A percentile compares a stretch with the other conserved stretches of the same genome.
Evolutionary conservation across 768 basidiomycete species (phyloP).

Genomic region (Mycena galopus): DNA sequence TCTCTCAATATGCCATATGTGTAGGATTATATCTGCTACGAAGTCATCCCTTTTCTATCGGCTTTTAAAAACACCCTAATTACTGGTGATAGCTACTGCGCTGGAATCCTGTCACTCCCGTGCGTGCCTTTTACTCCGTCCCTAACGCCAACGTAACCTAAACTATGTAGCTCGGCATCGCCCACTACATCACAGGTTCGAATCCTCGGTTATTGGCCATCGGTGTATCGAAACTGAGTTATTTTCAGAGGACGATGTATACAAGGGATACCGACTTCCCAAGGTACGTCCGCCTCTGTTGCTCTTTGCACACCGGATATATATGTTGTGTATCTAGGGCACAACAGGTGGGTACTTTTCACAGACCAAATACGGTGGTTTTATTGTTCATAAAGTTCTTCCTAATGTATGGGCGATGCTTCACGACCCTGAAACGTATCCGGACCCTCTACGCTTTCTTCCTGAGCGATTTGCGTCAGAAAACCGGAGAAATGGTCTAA

Average conservation of each 20-base stretch:
- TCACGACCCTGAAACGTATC: constrained; percentile 54
- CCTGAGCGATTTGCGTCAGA: constrained; percentile 51
- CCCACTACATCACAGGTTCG: constrained; percentile 41
- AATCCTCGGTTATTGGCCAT: not conserved
- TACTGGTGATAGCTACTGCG: constrained; percentile 48
- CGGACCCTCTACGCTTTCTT: constrained; percentile 55
- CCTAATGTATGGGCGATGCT: constrained; percentile 55
- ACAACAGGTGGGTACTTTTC: constrained; percentile 40
- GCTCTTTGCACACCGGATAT: not conserved
- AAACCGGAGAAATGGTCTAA: constrained; percentile 47
- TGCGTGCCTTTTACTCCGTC: not conserved
- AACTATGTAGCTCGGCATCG: constrained; percentile 38
- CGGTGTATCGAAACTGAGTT: not conserved
- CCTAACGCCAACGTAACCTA: not conserved
- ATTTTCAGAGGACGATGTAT: constrained; percentile 51
- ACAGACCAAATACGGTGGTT: not conserved
- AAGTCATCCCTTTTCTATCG: constrained; percentile 31
- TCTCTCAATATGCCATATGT: not conserved
- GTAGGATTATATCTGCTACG: constrained; percentile 48
- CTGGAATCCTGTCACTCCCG: constrained; percentile 59
- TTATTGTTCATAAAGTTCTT: constrained; percentile 28
- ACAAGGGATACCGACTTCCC: constrained; percentile 57
- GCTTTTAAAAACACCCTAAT: not conserved
- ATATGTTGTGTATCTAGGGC: constrained; percentile 31
- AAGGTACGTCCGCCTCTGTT: constrained; percentile 29